Evolutionary conservation across 495 filamentous ascomycete species (phyloP), one percentile per base, ranked within the genome.

Genomic region (Chaetomium tenue): DNA sequence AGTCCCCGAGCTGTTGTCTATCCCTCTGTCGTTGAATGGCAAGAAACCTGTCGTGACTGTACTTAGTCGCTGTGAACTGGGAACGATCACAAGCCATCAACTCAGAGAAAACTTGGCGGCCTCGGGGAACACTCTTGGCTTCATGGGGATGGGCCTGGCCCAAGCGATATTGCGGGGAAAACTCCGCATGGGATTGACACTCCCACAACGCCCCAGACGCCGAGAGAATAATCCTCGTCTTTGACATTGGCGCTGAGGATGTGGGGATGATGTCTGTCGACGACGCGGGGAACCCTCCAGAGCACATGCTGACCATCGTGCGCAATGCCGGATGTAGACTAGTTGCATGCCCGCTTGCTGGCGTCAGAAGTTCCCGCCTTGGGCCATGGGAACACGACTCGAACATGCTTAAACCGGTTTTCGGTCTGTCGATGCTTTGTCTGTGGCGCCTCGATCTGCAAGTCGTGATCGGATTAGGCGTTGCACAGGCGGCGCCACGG

Each of bases 41-140:
- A 12, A 15, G 44, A 11, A 60, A 25, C 5, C 58, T 7, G 9
- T 6, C 28, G 28, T 6, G 28, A 30, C 28, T 30, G 28, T 30
- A n/a, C n/a, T n/a, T n/a, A 2, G 28, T 30, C 3, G 28, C 28
- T 30, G 28, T 30, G 28, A 30, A 30, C 28, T 30, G 28, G 5
- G 40, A 3, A 22, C 23, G 39, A 47, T 59, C 57, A 59, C 40
- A 47, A 47, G 57, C 57, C 26, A 60, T 20, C 25, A 26, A 4
- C 30, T 28, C 26, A 20, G 26, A n/a, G 23, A 13, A 44, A 20
- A 11, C 44, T 5, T 44, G 57, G 23, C 11, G 39, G 42, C 42
- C 22, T 42, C 54, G 39, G 22, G 39, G 33, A 26, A 44, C 16
- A n/a, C 23, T 58, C 48, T 62, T 62, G 60, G 47, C 60, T 44